These are phyloP conservation scores for Aspergillus sparsus DNA, from an alignment of 495 filamentous ascomycete genomes.

Conservation along the genomic window DNA sequence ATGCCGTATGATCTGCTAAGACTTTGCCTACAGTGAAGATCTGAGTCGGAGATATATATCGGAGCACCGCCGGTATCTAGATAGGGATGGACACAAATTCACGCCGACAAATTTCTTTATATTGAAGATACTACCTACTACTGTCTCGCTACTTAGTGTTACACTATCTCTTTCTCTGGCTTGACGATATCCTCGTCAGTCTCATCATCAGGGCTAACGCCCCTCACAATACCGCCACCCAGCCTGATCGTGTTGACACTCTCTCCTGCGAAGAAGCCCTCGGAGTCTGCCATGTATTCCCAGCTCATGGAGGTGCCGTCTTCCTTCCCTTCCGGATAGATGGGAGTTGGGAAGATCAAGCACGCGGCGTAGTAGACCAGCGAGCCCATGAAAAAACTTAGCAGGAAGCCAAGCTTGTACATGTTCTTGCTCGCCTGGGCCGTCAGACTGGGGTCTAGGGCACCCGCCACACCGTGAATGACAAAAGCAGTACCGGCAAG, in stretches of 20 bases:
- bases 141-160: too few species aligned
- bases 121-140: too few species aligned
- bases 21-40: too few species aligned
- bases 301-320: neutral
- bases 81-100: too few species aligned
- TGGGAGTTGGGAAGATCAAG: conserved; percentile 11
- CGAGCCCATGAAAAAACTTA: conserved; percentile 13
- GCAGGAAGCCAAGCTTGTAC: conserved; percentile 26
- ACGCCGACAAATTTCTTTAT: too few species aligned
- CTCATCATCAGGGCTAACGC: neutral
- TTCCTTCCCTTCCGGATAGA: conserved; percentile 8
- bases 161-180: neutral
- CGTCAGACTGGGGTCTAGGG: conserved; percentile 9
- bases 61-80: too few species aligned
- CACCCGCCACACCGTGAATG: conserved; percentile 21
- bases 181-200: neutral
- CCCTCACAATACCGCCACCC: neutral
- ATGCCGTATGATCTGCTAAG: too few species aligned
- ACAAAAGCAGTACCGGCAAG: conserved; percentile 17
- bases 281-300: conserved; percentile 11
- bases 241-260: conserved; percentile 5
- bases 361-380: conserved; percentile 17
- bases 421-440: conserved; percentile 19
- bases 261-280: conserved; percentile 13
- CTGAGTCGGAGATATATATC: too few species aligned